Percentiles rank a stretch among this genome's conserved stretches.
These are phyloP conservation scores for Gaeumannomyces sp. DNA, from an alignment of 2,329 filamentous ascomycete species.

Conservation along the genomic window DNA sequence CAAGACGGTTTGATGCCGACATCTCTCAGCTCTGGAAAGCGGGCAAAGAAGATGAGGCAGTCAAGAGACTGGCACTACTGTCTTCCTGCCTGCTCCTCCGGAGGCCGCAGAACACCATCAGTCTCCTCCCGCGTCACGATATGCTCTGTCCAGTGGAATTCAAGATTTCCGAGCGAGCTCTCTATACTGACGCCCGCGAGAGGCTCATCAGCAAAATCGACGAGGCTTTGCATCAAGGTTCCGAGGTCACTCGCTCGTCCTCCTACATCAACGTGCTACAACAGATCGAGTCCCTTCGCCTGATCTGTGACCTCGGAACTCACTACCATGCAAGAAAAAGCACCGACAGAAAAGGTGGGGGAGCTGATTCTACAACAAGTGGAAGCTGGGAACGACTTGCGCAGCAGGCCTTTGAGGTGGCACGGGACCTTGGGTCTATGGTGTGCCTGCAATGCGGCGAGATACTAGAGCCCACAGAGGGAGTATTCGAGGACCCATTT, in stretches of 20 bases:
- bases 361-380: neutral
- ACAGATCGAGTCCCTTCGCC: conserved; percentile 36
- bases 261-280: conserved; percentile 36
- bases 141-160: conserved; percentile 29
- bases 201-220: conserved; percentile 26
- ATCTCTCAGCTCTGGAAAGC: conserved; percentile 33
- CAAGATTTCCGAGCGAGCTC: conserved; percentile 24
- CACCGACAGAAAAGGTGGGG: too few species aligned
- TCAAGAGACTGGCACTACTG: conserved; percentile 32
- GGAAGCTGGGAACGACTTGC: conserved; percentile 21
- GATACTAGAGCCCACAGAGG: conserved; percentile 18
- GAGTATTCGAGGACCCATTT: conserved; percentile 15
- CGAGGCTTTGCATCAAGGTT: conserved; percentile 20
- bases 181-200: conserved; percentile 27
- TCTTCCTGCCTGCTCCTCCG: conserved; percentile 32
- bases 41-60: conserved; percentile 28
- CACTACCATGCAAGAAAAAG: conserved; percentile 29
- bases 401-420: conserved; percentile 29
- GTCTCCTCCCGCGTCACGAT: conserved; percentile 31
- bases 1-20: conserved; percentile 30
- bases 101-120: conserved; percentile 30
- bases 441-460: conserved; percentile 25
- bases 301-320: conserved; percentile 40
- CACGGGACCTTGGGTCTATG: conserved; percentile 21
- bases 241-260: conserved; percentile 9